Base-by-base conservation (phyloP, 2,329 filamentous ascomycete species). In the Diplodia mutila region DNA sequence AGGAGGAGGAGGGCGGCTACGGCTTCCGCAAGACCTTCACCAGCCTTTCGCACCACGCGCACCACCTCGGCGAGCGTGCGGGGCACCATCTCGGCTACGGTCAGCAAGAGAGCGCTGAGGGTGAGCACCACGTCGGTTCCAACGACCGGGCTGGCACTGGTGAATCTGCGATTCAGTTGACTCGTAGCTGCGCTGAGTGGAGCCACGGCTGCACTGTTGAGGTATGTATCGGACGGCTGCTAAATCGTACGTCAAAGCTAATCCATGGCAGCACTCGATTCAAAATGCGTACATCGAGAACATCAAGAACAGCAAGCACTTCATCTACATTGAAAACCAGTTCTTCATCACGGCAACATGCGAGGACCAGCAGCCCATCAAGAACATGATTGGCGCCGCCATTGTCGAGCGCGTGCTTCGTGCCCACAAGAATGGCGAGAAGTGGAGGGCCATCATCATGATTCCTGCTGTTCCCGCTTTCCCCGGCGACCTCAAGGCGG, bases 301-400 rank as follows among this genome's bases (percentile, higher is more conserved):
- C 32, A 93, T 93, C 72, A 82, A 80, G 46, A 87, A 88, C 59
- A 89, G 89, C 21, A 81, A 88, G 74, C 88, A 93, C 75, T 93
- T 90, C 74, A 80, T 94, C 68, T 94, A 93, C 77, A 93, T 94
- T 42, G 91, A 94, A 76, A 93, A 94, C 73, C 89, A 92, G 83
- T 95, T 95, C 82, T 95, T 95, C 83, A 95, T 95, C 79, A 95
- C 92, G 0, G 91, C 91, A 2, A 94, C 91, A 1, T 84, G 83
- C 57, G 85, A 91, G 65, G 81, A 88, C 67, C 91, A 93, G 75
- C 85, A 85, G 69, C 91, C 92, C 0, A 87, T 96, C 54, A 85
- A 85, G 73, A 95, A 96, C 80, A 88, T 89, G 76, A 90, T 96
- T 69, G 92, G 92, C 54, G 88, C 87, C 6, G 91, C 91, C 32